Evolutionary conservation across 2,329 filamentous ascomycete genomes (phyloP).

Genomic region (Curvularia spicifera): DNA sequence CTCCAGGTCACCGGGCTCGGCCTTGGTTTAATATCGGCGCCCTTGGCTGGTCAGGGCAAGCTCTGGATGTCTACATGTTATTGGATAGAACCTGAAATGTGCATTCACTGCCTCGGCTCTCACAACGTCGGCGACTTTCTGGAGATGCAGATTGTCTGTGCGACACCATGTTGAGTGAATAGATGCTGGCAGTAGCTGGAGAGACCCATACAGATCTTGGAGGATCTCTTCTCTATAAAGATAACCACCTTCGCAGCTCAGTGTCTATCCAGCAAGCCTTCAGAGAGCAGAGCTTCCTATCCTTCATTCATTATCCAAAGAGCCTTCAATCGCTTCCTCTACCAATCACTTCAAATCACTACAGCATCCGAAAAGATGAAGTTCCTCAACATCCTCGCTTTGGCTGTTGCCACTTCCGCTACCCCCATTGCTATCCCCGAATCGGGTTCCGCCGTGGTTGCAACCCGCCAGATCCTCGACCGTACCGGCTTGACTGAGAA

Average conservation of each 20-base stretch:
- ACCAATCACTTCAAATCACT: neutral
- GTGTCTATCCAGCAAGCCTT: constrained; percentile 1
- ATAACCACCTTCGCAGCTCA: neutral
- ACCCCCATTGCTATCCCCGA: neutral
- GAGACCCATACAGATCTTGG: neutral
- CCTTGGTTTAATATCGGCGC: constrained; percentile 1
- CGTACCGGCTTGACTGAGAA: constrained; percentile 7
- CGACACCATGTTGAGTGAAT: neutral
- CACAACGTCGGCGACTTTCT: neutral
- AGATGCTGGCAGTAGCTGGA: neutral
- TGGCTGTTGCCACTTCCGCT: constrained; percentile 5
- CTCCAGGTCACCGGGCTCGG: neutral
- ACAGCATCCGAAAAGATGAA: neutral
- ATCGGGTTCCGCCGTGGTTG: neutral
- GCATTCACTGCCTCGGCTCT: neutral
- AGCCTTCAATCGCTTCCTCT: neutral
- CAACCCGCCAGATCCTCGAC: constrained; percentile 6
- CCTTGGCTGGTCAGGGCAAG: neutral
- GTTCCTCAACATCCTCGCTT: constrained; percentile 1
- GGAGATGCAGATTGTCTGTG: neutral
- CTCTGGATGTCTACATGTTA: neutral
- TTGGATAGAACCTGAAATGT: neutral
- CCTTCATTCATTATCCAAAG: constrained; percentile 1
- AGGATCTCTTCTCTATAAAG: neutral
- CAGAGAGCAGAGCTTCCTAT: constrained; percentile 1